These are phyloP conservation scores for Exophiala viscosa DNA, from an alignment of 2,329 filamentous ascomycete species.

Conservation along the genomic window DNA sequence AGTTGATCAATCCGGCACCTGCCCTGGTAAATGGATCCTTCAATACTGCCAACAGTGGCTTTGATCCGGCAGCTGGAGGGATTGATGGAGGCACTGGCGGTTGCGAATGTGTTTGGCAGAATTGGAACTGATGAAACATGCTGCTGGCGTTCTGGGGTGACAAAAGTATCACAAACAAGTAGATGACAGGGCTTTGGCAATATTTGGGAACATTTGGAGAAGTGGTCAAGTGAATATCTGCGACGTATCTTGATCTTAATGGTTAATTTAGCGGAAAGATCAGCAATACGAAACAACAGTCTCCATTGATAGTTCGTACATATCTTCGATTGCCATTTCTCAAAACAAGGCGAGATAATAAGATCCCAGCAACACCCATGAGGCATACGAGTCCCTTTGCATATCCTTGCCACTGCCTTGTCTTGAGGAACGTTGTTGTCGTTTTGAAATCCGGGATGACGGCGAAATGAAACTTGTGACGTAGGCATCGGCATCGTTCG, in stretches of 20 bases:
- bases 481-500: neutral
- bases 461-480: neutral
- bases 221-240: too few relatives aligned
- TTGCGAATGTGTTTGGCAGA: conserved; percentile 59
- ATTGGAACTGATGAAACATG: conserved; percentile 36
- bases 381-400: too few relatives aligned
- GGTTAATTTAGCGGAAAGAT: too few relatives aligned
- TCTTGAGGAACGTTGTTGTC: neutral
- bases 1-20: conserved; percentile 49
- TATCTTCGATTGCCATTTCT: too few relatives aligned
- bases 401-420: neutral
- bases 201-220: too few relatives aligned
- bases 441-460: neutral
- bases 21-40: conserved; percentile 39
- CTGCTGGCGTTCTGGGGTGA: neutral
- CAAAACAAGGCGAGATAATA: too few relatives aligned
- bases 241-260: too few relatives aligned
- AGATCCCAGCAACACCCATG: too few relatives aligned
- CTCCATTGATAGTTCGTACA: too few relatives aligned
- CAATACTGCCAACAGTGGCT: conserved; percentile 12
- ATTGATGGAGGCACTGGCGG: conserved; percentile 60
- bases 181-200: too few relatives aligned
- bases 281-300: too few relatives aligned
- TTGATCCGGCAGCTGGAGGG: conserved; percentile 39
- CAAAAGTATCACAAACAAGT: too few relatives aligned